These are phyloP conservation scores for Colletotrichum orbiculare DNA, from an alignment of 2,329 filamentous ascomycete genomes.

Conservation along the genomic window DNA sequence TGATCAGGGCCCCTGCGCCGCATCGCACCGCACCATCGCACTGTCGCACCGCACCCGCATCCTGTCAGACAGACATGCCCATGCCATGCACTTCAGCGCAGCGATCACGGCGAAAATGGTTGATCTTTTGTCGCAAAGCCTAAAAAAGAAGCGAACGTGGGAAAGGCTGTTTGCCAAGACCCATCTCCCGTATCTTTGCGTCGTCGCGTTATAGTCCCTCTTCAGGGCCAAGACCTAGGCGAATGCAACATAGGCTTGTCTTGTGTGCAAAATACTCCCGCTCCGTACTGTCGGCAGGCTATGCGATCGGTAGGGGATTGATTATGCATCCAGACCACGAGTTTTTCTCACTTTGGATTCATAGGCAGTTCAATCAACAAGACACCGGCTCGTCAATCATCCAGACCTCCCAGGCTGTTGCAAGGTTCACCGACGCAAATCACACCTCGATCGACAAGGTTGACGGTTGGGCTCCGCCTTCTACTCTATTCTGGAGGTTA, in stretches of 20 bases:
- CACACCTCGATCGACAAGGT: conserved; percentile 1
- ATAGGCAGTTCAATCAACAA: conserved; percentile 12
- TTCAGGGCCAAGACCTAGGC: conserved; percentile 10
- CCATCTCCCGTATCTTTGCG: conserved; percentile 25
- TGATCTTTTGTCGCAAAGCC: conserved; percentile 18
- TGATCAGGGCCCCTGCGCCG: conserved; percentile 1
- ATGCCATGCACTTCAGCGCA: conserved; percentile 8
- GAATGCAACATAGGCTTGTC: conserved; percentile 3
- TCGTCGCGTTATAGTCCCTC: conserved; percentile 4
- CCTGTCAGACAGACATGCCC: conserved; percentile 10
- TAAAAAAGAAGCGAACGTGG: conserved; percentile 17
- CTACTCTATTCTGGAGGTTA: conserved; percentile 26
- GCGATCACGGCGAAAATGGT: background rate
- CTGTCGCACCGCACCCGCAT: too few species aligned
- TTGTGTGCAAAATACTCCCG: background rate
- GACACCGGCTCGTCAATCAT: conserved; percentile 21
- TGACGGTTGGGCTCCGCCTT: conserved; percentile 9
- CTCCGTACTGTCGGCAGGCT: background rate
- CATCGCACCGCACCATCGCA: too few species aligned
- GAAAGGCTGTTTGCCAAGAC: conserved; percentile 15
- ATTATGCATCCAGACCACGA: background rate
- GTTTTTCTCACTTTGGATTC: background rate
- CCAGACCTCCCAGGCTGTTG: conserved; percentile 17
- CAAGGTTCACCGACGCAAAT: conserved; percentile 12
- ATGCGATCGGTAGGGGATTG: background rate